These are phyloP conservation scores for Fusarium paranaense DNA, from an alignment of 2,329 filamentous ascomycete genomes.

Conservation along the genomic window DNA sequence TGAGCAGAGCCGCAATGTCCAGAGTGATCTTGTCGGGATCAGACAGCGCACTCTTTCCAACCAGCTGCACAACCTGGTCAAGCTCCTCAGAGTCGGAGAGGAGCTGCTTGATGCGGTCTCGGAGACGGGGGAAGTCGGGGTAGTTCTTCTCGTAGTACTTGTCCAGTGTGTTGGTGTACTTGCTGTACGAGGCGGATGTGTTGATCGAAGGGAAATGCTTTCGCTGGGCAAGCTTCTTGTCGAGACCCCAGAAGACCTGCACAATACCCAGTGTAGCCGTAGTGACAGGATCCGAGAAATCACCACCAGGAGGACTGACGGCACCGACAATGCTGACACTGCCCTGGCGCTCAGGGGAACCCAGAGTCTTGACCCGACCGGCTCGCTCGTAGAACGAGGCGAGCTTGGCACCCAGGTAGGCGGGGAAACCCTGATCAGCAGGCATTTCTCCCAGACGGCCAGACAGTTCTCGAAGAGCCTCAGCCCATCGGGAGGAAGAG, in stretches of 20 bases:
- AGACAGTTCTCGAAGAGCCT: conserved; percentile 97
- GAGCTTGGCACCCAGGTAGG: conserved; percentile 95
- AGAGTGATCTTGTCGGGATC: conserved; percentile 98
- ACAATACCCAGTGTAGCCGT: conserved; percentile 95
- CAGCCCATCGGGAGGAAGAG: conserved; percentile 97
- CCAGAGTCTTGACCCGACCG: conserved; percentile 85
- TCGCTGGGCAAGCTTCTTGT: conserved; percentile 98
- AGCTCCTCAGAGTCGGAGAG: conserved; percentile 96
- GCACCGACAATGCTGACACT: conserved; percentile 98
- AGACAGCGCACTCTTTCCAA: conserved; percentile 95
- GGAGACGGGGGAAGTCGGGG: conserved; percentile 92
- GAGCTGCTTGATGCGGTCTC: conserved; percentile 93
- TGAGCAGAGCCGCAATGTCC: conserved; percentile 89
- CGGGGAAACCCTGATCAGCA: conserved; percentile 99
- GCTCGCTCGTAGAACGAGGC: conserved; percentile 99
- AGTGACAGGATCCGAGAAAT: conserved; percentile 98
- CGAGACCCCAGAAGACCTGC: conserved; percentile 99
- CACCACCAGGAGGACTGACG: conserved; percentile 96
- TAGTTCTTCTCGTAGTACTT: conserved; percentile 94
- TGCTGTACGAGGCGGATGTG: conserved; percentile 93
- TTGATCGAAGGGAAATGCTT: conserved; percentile 99
- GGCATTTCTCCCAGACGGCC: conserved; percentile 99
- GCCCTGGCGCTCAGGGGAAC: conserved; percentile 87
- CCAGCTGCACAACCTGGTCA: conserved; percentile 97
- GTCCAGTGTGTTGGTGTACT: conserved; percentile 90